Evolutionary conservation across 495 filamentous ascomycete genomes (phyloP).

Genomic region (Penicillium daleae): DNA sequence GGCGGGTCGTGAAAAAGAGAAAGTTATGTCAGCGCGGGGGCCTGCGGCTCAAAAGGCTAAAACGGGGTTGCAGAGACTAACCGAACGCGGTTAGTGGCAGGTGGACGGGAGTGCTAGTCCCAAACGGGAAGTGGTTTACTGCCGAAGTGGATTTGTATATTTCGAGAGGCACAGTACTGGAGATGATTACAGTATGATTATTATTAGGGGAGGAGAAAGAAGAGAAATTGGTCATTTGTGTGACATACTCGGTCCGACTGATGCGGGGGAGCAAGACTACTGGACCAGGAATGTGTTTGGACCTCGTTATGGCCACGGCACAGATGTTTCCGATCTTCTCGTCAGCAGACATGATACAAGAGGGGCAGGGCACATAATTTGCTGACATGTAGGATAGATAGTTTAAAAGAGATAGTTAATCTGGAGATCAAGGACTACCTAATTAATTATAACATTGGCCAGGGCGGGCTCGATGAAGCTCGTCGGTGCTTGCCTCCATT

Average conservation of each 20-base stretch:
- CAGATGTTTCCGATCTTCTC: conserved; percentile 1
- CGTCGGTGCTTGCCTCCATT: neutral
- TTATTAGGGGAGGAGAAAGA: neutral
- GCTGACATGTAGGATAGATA: neutral
- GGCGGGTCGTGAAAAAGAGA: conserved; percentile 18
- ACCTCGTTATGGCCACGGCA: neutral
- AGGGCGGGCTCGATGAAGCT: neutral
- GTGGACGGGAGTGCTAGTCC: conserved; percentile 26
- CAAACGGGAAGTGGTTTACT: conserved; percentile 12
- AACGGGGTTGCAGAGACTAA: conserved; percentile 29
- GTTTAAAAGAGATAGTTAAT: neutral
- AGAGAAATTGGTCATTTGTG: neutral
- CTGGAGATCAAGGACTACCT: neutral
- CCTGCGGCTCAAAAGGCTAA: conserved; percentile 53
- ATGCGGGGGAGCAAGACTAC: neutral
- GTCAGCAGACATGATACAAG: conserved; percentile 4
- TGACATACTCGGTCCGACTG: neutral
- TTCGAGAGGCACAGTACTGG: too few relatives aligned
- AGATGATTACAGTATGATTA: neutral
- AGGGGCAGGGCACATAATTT: neutral
- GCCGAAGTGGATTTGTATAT: conserved; percentile 16
- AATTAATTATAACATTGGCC: neutral
- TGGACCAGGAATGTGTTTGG: neutral
- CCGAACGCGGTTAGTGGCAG: conserved; percentile 18
- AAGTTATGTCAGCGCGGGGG: conserved; percentile 38